Evolutionary conservation across 2,329 filamentous ascomycete genomes (phyloP), one percentile per base, ranked within the genome.

Genomic region (Aspergillus intermedius): DNA sequence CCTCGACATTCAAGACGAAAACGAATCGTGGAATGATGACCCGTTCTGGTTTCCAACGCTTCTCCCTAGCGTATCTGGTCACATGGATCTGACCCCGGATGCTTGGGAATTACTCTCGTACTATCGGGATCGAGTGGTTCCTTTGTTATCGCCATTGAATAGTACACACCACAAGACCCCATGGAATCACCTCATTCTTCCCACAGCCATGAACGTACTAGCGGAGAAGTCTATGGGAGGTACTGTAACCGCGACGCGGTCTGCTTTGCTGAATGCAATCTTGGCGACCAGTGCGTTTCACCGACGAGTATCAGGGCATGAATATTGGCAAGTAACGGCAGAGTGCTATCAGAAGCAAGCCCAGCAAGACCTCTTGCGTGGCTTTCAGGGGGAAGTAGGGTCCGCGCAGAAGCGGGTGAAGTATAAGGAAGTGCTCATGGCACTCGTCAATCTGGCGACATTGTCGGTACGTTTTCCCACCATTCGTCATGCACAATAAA

Each of bases 391-490:
- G n/a, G 53, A 72, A 5, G 65, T 67, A 15, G 61, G 61, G 12
- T 60, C 69, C 37, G 60, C 64, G 19, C 55, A 62, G 0, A 71
- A 65, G 43, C 60, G 62, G 40, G 63, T 67, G 3, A 73, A 72
- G 25, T 76, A 76, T 46, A 74, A 72, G 21, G 68, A 71, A 5
- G 63, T 73, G 1, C 55, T 76, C 6, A 74, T 75, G 65, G 72
- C 72, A 0, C 65, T 75, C 0, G 60, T 75, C 7, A 70, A 65
- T 8, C 70, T 73, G 63, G 57, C 69, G 1, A 66, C 70, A 28
- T 49, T 71, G 5, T 66, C 64, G 3, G 64, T 54, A 47, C 23
- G 50, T 37, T 32, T 12, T n/a, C n/a, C 9, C 15, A 2, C 35
- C 19, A 12, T 19, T 12, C 6, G 19, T 39, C 17, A n/a, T 3